A percentile compares a stretch with the other conserved stretches of the same genome.
Conservation (phyloP, 176 grass and related monocot species). For the Oryza brachyantha region DNA sequence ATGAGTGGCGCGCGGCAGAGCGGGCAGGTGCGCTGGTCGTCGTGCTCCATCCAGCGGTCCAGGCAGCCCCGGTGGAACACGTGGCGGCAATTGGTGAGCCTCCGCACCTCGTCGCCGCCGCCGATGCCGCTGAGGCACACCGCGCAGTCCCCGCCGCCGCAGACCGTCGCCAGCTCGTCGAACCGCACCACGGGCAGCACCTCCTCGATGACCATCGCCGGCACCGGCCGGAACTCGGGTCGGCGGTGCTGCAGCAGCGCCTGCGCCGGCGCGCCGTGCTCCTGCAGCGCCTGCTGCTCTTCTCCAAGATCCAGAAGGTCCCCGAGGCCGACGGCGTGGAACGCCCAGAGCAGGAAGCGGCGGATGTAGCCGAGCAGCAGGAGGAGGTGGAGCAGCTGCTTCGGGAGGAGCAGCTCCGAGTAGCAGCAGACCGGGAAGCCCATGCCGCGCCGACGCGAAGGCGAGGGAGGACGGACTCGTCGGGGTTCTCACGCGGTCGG, state of each 20-base stretch:
- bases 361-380: constrained; percentile 68
- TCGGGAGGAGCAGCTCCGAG: constrained; percentile 71
- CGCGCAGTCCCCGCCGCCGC: constrained; percentile 47
- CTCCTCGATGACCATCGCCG: constrained; percentile 72
- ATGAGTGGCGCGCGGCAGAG: constrained; percentile 88
- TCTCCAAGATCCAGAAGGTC: constrained; percentile 66
- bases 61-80: constrained; percentile 84
- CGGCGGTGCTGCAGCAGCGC: neutral
- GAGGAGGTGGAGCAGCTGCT: constrained; percentile 60
- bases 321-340: constrained; percentile 72
- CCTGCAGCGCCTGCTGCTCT: constrained; percentile 36
- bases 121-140: constrained; percentile 83
- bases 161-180: constrained; percentile 41
- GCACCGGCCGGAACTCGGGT: constrained; percentile 35
- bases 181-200: constrained; percentile 73
- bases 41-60: constrained; percentile 90
- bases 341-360: constrained; percentile 59
- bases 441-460: constrained; percentile 31
- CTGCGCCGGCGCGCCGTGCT: neutral
- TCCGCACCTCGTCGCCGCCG: constrained; percentile 64
- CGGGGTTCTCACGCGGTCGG: neutral
- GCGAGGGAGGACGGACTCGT: neutral
- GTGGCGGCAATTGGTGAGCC: constrained; percentile 85
- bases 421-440: constrained; percentile 74
- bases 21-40: constrained; percentile 93